Conservation (phyloP, 306 rosid genomes). For the Comarum palustre region DNA sequence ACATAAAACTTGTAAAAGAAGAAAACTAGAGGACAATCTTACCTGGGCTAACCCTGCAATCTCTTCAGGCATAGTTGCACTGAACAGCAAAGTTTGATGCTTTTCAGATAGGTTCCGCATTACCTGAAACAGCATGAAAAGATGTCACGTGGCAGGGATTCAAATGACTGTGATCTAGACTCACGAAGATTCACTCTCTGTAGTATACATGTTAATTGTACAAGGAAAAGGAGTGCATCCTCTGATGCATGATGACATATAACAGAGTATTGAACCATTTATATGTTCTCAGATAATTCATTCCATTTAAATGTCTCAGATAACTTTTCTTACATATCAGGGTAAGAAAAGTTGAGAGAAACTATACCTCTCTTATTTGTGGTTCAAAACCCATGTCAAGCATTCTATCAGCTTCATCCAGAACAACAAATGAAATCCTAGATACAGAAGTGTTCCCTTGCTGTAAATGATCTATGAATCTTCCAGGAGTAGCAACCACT, state of each 20-base stretch:
- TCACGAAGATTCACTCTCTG: not conserved
- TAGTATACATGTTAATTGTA: not conserved
- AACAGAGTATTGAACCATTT: not conserved
- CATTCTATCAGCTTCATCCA: constrained; percentile 92
- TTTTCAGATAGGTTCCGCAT: constrained; percentile 75
- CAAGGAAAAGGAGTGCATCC: not conserved
- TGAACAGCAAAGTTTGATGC: constrained; percentile 79
- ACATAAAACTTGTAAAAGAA: not conserved
- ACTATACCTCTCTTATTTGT: constrained; percentile 71
- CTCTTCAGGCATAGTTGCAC: constrained; percentile 93
- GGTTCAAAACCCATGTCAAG: constrained; percentile 96
- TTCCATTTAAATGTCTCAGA: too few species aligned
- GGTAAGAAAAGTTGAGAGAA: constrained; percentile 12
- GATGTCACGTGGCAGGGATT: constrained; percentile 6
- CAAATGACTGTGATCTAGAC: not conserved
- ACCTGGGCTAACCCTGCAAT: constrained; percentile 81
- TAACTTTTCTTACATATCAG: not conserved
- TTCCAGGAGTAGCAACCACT: constrained; percentile 87
- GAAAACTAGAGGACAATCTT: constrained; percentile 21
- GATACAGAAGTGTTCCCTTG: constrained; percentile 78
- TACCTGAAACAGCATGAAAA: constrained; percentile 42
- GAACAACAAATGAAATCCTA: constrained; percentile 76
- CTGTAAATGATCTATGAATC: constrained; percentile 84
- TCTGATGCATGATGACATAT: not conserved
- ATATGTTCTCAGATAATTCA: not conserved